Evolutionary conservation across 2,329 filamentous ascomycete genomes (phyloP).

Genomic region (Beauveria rudraprayagi): DNA sequence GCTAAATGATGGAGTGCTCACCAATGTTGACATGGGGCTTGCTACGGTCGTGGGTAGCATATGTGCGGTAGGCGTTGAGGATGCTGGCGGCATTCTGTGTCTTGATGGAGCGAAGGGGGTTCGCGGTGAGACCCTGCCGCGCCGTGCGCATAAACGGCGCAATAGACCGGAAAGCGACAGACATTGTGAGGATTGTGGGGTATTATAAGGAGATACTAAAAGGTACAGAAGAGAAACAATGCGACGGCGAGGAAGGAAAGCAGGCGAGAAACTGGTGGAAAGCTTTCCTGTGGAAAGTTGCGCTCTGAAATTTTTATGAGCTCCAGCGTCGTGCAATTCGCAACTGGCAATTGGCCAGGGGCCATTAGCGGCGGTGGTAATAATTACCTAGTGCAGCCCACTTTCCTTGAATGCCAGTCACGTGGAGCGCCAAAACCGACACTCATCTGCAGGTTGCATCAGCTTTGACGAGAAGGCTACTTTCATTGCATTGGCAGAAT

Average conservation of each 20-base stretch:
- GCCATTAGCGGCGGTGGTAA: not conserved
- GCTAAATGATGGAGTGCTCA: conserved; percentile 26
- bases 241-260: conserved; percentile 15
- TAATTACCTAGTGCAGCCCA: not conserved
- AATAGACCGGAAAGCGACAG: conserved; percentile 68
- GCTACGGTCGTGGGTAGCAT: conserved; percentile 70
- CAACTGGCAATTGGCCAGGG: conserved; percentile 7
- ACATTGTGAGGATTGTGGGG: conserved; percentile 51
- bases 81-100: conserved; percentile 55
- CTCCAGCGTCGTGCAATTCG: conserved; percentile 15
- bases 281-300: conserved; percentile 18
- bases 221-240: conserved; percentile 20
- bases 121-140: conserved; percentile 64
- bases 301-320: conserved; percentile 31
- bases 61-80: conserved; percentile 57
- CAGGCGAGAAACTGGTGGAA: conserved; percentile 12
- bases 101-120: conserved; percentile 67
- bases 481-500: not conserved
- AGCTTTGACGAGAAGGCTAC: not conserved
- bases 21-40: conserved; percentile 99
- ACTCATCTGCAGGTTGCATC: not conserved
- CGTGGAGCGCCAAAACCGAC: conserved; percentile 4
- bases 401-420: conserved; percentile 3
- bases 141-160: conserved; percentile 76
- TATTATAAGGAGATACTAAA: conserved; percentile 19